Base-by-base conservation (phyloP, 148 eudicot genomes). In the Diospyros kaki region DNA sequence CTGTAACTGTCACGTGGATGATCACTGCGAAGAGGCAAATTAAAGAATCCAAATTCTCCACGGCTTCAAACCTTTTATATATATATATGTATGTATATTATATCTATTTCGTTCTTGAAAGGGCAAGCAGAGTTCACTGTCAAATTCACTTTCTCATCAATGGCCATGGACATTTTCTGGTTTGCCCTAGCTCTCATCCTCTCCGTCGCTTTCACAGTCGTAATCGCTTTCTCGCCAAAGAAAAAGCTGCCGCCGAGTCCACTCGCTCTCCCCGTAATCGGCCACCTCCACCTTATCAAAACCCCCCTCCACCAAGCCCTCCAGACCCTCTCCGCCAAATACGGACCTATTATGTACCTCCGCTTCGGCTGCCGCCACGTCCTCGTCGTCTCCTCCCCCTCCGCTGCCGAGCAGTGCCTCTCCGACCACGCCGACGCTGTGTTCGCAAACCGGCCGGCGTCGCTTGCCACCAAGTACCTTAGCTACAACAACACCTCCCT, bases 231-330 rank as follows among this genome's bases (percentile, higher is more conserved):
- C 28, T 28, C 28, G 28, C 28, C 28, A 48, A 48, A 48, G 6
- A 8, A 9, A 18, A 76, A 76, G 9, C 60, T 51, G 6, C 79
- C 73, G 4, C 73, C 79, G 4, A 69, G 61, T 9, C 73, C 78
- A 0, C 78, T 28, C 14, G 9, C 59, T 3, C 13, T 76, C 13
- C 78, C 78, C 9, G 9, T 76, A 1, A 69, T 76, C 45, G 73
- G 78, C 43, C 78, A 76, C 40, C 73, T 68, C 67, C 78, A 76
- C 15, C 73, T 68, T 13, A 28, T 68, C 2, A 60, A 60, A 55
- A 18, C 48, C 39, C 58, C 73, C 43, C 15, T 71, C 1, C 74
- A 76, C 65, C 69, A 58, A 5, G 45, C 74, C 0, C 62, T 76
- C 18, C 44, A 60, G 51, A 8, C 8, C 1, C 65, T 76, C 13